phyloP scores from a whole-genome alignment of 768 basidiomycete genomes.

The Fibroporia radiculosa region DNA sequence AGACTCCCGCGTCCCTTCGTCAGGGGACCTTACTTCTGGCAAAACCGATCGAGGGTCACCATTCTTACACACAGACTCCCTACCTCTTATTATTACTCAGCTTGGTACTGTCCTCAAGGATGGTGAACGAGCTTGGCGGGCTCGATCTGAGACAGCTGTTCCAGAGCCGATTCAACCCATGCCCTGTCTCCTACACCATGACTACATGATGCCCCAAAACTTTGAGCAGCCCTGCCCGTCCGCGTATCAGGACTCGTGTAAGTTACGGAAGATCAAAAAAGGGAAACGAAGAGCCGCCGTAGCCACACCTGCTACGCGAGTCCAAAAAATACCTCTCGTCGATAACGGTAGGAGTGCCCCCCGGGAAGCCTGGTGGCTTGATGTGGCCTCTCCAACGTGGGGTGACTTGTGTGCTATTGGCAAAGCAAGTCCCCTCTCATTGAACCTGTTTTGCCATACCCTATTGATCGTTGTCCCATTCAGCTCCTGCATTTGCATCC shows the following conservation, averaged over 20 bases:
- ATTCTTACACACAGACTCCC: conserved; percentile 12
- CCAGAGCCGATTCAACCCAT: conserved; percentile 4
- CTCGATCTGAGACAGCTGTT: conserved; percentile 5
- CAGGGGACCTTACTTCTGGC: conserved; percentile 1
- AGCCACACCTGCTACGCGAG: not conserved
- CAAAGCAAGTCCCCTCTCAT: conserved; percentile 41
- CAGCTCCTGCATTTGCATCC: conserved; percentile 86
- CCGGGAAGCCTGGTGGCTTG: conserved; percentile 81
- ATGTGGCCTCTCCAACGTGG: conserved; percentile 82
- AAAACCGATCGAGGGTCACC: conserved; percentile 2
- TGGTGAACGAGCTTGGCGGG: conserved; percentile 10
- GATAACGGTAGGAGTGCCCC: conserved; percentile 1
- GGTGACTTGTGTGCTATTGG: conserved; percentile 82
- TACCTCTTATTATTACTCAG: conserved; percentile 10
- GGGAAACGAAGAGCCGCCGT: conserved; percentile 36
- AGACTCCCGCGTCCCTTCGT: conserved; percentile 1
- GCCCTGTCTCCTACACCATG: conserved; percentile 18
- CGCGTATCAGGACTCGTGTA: not conserved
- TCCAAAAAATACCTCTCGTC: conserved; percentile 1
- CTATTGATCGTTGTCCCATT: not conserved
- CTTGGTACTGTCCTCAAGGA: conserved; percentile 13
- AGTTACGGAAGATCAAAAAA: conserved; percentile 26
- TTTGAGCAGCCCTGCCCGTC: conserved; percentile 9
- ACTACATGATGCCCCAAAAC: conserved; percentile 32
- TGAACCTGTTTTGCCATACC: not conserved